Evolutionary conservation across 106 monocot genomes (phyloP).

Genomic region (Platanthera guangdongensis): DNA sequence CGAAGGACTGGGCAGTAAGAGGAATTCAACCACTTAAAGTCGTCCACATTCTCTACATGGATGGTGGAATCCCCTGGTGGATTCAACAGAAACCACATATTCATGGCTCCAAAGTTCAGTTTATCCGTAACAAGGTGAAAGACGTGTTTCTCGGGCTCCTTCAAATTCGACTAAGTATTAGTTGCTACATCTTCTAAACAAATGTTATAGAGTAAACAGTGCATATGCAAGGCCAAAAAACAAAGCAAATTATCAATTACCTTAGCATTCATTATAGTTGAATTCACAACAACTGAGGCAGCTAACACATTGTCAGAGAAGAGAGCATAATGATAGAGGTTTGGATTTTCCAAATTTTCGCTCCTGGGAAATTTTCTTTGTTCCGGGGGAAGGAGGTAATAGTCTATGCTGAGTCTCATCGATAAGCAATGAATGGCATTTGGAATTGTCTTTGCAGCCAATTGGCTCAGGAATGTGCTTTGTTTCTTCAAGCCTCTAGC

Average conservation of each 20-base stretch:
- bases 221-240: neutral
- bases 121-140: slow-evolving; percentile 82
- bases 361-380: slow-evolving; percentile 53
- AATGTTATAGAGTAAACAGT: neutral
- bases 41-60: slow-evolving; percentile 74
- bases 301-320: slow-evolving; percentile 82
- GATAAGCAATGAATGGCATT: slow-evolving; percentile 74
- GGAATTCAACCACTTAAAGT: slow-evolving; percentile 76
- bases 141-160: slow-evolving; percentile 80
- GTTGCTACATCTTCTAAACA: neutral
- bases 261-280: slow-evolving; percentile 77
- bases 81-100: slow-evolving; percentile 77
- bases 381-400: slow-evolving; percentile 61
- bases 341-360: slow-evolving; percentile 60
- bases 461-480: slow-evolving; percentile 63
- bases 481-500: slow-evolving; percentile 73
- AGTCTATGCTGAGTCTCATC: slow-evolving; percentile 61
- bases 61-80: slow-evolving; percentile 72
- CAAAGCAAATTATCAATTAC: slow-evolving; percentile 17
- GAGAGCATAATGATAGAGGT: slow-evolving; percentile 69
- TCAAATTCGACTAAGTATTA: slow-evolving; percentile 11
- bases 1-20: slow-evolving; percentile 67
- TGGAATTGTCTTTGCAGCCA: slow-evolving; percentile 80
- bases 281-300: slow-evolving; percentile 79
- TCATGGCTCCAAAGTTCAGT: slow-evolving; percentile 84